Evolutionary conservation across 805 yeast species (phyloP).

Genomic region (Maudiozyma turicensis): DNA sequence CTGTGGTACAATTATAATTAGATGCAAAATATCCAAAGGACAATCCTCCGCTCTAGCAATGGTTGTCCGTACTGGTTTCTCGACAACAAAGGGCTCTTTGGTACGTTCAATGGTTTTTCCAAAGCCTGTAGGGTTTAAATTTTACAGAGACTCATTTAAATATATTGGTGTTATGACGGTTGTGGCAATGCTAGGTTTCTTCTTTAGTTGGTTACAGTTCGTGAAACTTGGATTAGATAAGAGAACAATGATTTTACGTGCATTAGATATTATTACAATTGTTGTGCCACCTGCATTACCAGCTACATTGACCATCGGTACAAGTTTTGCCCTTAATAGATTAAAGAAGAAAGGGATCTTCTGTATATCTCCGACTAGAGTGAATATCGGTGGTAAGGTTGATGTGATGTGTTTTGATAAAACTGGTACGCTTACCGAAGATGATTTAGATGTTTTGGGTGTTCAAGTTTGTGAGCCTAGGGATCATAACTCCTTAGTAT

Average conservation of each 20-base stretch:
- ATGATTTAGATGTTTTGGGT: slow-evolving; percentile 82
- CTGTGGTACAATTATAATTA: slow-evolving; percentile 81
- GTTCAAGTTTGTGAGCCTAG: slow-evolving; percentile 32
- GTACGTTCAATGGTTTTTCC: slow-evolving; percentile 96
- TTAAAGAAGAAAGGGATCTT: slow-evolving; percentile 60
- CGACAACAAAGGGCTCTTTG: slow-evolving; percentile 90
- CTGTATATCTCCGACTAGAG: slow-evolving; percentile 90
- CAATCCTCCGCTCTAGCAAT: slow-evolving; percentile 64
- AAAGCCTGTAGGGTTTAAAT: slow-evolving; percentile 85
- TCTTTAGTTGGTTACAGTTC: slow-evolving; percentile 75
- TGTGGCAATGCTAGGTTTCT: slow-evolving; percentile 77
- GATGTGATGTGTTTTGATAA: slow-evolving; percentile 91
- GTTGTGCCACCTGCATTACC: slow-evolving; percentile 99
- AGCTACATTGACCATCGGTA: slow-evolving; percentile 93
- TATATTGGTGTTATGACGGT: slow-evolving; percentile 91
- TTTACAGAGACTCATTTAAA: slow-evolving; percentile 88
- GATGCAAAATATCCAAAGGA: slow-evolving; percentile 57
- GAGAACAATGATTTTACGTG: slow-evolving; percentile 69
- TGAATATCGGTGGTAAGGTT: slow-evolving; percentile 91
- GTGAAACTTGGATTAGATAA: slow-evolving; percentile 63
- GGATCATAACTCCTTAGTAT: slow-evolving; percentile 11
- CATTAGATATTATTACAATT: slow-evolving; percentile 87
- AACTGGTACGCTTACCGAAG: slow-evolving; percentile 96
- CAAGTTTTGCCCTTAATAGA: slow-evolving; percentile 80
- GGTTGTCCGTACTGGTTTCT: slow-evolving; percentile 83